phyloP scores from a whole-genome alignment of 768 basidiomycete genomes.

The Harrya chromipes region DNA sequence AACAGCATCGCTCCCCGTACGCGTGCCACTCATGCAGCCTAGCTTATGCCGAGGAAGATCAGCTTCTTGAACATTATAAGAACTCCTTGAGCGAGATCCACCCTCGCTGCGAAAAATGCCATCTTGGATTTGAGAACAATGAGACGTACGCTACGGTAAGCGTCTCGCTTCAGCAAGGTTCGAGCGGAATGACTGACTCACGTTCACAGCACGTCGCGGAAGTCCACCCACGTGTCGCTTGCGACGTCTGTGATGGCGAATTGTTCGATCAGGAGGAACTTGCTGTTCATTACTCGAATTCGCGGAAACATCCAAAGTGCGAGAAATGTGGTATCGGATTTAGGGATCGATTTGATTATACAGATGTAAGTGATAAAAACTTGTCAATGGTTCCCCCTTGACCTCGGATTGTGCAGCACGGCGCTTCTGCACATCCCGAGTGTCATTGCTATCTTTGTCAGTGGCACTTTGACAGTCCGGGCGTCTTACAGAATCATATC shows the following conservation, averaged over 20 bases:
- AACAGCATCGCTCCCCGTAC: slow-evolving; percentile 28
- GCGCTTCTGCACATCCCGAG: slow-evolving; percentile 31
- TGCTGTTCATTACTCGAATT: slow-evolving; percentile 24
- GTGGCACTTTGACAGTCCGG: slow-evolving; percentile 37
- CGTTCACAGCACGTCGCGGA: slow-evolving; percentile 37
- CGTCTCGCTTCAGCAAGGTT: not conserved
- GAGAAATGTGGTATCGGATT: slow-evolving; percentile 27
- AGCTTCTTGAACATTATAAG: slow-evolving; percentile 39
- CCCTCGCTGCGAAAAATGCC: slow-evolving; percentile 35
- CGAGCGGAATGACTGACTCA: slow-evolving; percentile 1
- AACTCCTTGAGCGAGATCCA: slow-evolving; percentile 35
- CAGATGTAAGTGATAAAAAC: slow-evolving; percentile 20
- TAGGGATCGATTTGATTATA: slow-evolving; percentile 24
- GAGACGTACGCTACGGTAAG: slow-evolving; percentile 30
- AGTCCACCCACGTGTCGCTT: slow-evolving; percentile 36
- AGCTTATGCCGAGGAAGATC: slow-evolving; percentile 32
- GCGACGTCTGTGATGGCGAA: slow-evolving; percentile 27
- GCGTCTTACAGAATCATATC: slow-evolving; percentile 40
- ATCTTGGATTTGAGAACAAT: slow-evolving; percentile 34
- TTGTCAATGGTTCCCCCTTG: slow-evolving; percentile 1
- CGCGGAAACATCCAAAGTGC: slow-evolving; percentile 28
- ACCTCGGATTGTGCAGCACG: slow-evolving; percentile 25
- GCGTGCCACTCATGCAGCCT: slow-evolving; percentile 22
- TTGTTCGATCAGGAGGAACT: slow-evolving; percentile 24
- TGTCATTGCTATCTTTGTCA: slow-evolving; percentile 36